These are phyloP conservation scores for Trichocomaceae sp. DNA, from an alignment of 2,329 filamentous ascomycete genomes.

Conservation along the genomic window DNA sequence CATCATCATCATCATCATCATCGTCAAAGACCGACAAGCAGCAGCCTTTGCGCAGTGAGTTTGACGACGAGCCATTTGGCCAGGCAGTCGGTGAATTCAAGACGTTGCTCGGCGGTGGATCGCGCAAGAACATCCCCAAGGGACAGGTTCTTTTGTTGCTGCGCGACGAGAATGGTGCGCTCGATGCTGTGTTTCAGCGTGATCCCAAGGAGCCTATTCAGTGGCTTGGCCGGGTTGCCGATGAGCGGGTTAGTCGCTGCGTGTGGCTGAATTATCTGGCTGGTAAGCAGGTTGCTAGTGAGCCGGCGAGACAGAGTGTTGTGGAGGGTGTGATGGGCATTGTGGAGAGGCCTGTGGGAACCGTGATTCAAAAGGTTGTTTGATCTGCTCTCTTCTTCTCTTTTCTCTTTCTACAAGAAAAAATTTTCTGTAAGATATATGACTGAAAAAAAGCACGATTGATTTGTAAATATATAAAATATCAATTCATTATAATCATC, in stretches of 20 bases:
- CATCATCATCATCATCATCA: no score
- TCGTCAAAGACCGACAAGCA: background rate
- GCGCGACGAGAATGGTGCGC: constrained; percentile 57
- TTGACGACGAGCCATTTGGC: constrained; percentile 70
- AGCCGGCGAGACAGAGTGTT: constrained; percentile 70
- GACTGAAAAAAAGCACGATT: no score
- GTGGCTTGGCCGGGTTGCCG: constrained; percentile 63
- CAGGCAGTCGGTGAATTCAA: constrained; percentile 71
- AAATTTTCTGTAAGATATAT: no score
- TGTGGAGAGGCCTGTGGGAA: constrained; percentile 80
- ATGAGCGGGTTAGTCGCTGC: constrained; percentile 72
- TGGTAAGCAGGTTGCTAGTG: constrained; percentile 79
- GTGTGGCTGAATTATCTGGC: constrained; percentile 88
- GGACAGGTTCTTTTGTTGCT: constrained; percentile 68
- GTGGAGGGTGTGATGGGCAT: constrained; percentile 83
- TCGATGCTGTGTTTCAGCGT: constrained; percentile 61
- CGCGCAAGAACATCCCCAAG: constrained; percentile 64
- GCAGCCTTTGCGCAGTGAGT: constrained; percentile 34
- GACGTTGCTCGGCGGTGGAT: constrained; percentile 68
- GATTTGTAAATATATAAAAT: constrained; percentile 1
- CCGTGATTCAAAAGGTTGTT: constrained; percentile 69
- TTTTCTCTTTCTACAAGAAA: background rate
- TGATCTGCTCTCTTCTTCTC: constrained; percentile 14
- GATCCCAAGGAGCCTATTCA: constrained; percentile 43
- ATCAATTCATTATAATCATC: background rate